Percentiles rank a stretch among this genome's conserved stretches.
phyloP scores from a whole-genome alignment of 2,329 filamentous ascomycete species.

The Diaporthe ilicicola region DNA sequence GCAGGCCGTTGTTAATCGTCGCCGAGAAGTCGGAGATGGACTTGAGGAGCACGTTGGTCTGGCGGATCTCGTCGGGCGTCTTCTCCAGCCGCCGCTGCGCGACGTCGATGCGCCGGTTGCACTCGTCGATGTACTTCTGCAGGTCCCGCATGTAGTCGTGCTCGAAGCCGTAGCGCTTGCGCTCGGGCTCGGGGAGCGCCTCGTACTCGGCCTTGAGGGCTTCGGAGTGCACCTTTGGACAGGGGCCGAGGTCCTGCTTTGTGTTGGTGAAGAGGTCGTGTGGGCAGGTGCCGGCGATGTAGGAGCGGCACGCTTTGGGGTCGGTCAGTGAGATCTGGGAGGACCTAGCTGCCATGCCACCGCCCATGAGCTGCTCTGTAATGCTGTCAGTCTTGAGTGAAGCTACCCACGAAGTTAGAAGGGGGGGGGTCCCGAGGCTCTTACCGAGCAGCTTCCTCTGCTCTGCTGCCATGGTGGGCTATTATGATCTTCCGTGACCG shows the following conservation, averaged over 20 bases:
- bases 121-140: slow-evolving; percentile 96
- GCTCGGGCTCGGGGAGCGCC: slow-evolving; percentile 73
- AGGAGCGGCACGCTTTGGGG: slow-evolving; percentile 93
- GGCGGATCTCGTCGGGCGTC: slow-evolving; percentile 95
- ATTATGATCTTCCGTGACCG: neutral
- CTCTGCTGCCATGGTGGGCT: slow-evolving; percentile 83
- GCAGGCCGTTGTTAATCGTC: slow-evolving; percentile 81
- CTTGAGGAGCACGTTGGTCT: slow-evolving; percentile 91
- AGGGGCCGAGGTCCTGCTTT: slow-evolving; percentile 94
- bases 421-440: slow-evolving; percentile 37
- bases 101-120: slow-evolving; percentile 90
- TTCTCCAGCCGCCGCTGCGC: slow-evolving; percentile 93
- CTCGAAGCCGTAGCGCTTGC: slow-evolving; percentile 86
- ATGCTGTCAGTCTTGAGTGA: slow-evolving; percentile 49
- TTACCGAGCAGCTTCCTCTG: slow-evolving; percentile 91
- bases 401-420: neutral
- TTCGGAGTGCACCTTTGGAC: slow-evolving; percentile 88
- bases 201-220: slow-evolving; percentile 91
- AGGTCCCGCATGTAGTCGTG: slow-evolving; percentile 97
- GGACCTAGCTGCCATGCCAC: slow-evolving; percentile 75
- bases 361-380: slow-evolving; percentile 97
- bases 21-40: slow-evolving; percentile 82
- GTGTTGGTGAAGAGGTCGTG: slow-evolving; percentile 99
- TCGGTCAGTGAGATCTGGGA: slow-evolving; percentile 89
- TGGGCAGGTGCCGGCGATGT: slow-evolving; percentile 91